Evolutionary conservation across 1,284 basidiomycete genomes (phyloP), one percentile per base, ranked within the genome.

Genomic region (Rhodotorula sp.): DNA sequence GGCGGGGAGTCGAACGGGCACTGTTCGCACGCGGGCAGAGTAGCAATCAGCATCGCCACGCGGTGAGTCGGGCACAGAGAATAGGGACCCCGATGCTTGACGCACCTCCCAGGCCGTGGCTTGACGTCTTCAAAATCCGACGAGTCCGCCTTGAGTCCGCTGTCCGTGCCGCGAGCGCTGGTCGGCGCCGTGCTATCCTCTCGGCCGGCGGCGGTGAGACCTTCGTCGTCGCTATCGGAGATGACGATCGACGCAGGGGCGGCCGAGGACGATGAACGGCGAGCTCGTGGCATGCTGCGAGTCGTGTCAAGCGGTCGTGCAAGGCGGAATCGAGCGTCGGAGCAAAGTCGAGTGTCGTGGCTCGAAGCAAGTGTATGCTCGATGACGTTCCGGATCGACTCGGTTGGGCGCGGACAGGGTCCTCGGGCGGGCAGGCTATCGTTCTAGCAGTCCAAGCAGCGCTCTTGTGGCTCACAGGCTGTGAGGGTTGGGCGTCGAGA

Each of bases 1-100:
- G 62, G 39, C 66, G 63, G 2, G 70, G 70, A 7, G 66, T 68
- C 2, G 54, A 31, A 34, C 70, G 62, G 5, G 59, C 21, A 16
- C 63, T 69, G 63, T 16, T 21, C 34, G 8, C 34, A 34, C 34
- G 8, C 8, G 34, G 34, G 43, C 23, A 23, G 6, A 14, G 21
- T 29, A 14, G 8, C 14, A 16, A 43, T 39, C 14, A 54, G 23
- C 23, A 26, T 56, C 47, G 31, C n/a, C 8, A 29, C n/a, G 5
- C 15, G n/a, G 58, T 31, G 34, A 29, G 29, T 5, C 49, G 39
- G 26, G 10, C 16, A n/a, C 5, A n/a, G n/a, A n/a, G 26, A 56
- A 8, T 4, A 14, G 2, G 10, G 39, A 43, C 39, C 39, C 39
- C 39, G 39, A 14, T 43, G 39, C 39, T 43, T 43, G 54, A 15